phyloP scores from a whole-genome alignment of 2,329 filamentous ascomycete species.

The Lachnellula occidentalis region DNA sequence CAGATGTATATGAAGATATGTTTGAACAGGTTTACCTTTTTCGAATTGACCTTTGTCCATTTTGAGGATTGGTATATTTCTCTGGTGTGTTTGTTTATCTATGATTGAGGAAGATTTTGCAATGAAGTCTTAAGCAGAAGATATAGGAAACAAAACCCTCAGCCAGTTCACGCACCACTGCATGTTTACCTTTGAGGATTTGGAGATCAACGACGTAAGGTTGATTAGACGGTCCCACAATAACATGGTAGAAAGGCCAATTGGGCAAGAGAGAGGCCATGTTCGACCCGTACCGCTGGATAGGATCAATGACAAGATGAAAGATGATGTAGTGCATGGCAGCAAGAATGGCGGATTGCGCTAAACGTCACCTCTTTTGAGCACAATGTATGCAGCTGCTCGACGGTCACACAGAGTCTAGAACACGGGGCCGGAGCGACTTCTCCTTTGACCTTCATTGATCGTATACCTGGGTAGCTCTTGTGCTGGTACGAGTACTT shows the following conservation, averaged over 20 bases:
- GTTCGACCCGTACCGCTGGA: neutral
- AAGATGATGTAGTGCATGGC: neutral
- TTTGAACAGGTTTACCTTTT: slow-evolving; percentile 22
- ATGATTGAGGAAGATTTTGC: neutral
- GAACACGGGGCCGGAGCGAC: neutral
- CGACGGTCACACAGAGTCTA: neutral
- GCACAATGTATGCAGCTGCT: neutral
- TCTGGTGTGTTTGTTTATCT: neutral
- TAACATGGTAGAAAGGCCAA: neutral
- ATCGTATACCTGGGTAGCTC: too few species aligned
- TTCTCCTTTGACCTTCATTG: too few species aligned
- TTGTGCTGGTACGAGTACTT: too few species aligned
- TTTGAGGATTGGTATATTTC: neutral
- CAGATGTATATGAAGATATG: neutral
- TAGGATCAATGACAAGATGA: neutral
- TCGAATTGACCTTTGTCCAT: slow-evolving; percentile 29
- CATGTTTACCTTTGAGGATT: slow-evolving; percentile 6
- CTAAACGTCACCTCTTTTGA: neutral
- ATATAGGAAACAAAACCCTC: slow-evolving; percentile 20
- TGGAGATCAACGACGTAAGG: slow-evolving; percentile 1
- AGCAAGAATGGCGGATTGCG: neutral
- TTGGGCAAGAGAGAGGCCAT: neutral
- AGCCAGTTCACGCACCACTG: slow-evolving; percentile 25
- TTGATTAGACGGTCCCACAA: neutral
- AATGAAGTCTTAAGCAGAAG: neutral